phyloP scores from a whole-genome alignment of 768 basidiomycete genomes.

The Amanita rimosa region DNA sequence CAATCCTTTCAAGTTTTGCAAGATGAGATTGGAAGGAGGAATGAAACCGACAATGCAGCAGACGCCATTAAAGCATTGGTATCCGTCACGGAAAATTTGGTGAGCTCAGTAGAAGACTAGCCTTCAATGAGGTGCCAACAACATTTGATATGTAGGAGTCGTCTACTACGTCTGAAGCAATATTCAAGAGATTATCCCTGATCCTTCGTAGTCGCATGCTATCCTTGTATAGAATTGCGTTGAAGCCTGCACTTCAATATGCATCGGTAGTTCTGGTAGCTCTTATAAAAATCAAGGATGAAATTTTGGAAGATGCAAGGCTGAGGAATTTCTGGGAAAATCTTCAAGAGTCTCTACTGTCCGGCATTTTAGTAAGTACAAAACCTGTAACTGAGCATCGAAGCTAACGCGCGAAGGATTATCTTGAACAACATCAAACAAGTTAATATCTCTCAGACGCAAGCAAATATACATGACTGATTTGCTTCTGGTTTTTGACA shows the following conservation, averaged over 20 bases:
- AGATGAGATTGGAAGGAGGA: background rate
- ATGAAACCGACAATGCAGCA: background rate
- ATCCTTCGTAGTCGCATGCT: slow-evolving; percentile 31
- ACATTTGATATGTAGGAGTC: slow-evolving; percentile 20
- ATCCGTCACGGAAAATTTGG: background rate
- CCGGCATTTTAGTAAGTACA: slow-evolving; percentile 36
- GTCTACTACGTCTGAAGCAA: slow-evolving; percentile 22
- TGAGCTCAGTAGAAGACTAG: background rate
- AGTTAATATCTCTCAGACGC: slow-evolving; percentile 10
- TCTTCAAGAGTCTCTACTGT: slow-evolving; percentile 33
- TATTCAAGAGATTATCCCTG: slow-evolving; percentile 24
- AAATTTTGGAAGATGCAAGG: slow-evolving; percentile 11
- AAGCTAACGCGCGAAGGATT: slow-evolving; percentile 17
- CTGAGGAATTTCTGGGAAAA: slow-evolving; percentile 29
- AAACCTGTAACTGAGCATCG: slow-evolving; percentile 10
- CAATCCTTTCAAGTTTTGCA: background rate
- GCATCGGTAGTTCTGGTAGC: slow-evolving; percentile 26
- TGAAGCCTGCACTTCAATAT: slow-evolving; percentile 27
- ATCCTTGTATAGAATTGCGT: slow-evolving; percentile 31
- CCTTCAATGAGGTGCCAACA: background rate
- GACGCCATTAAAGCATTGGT: background rate
- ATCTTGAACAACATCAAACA: slow-evolving; percentile 19
- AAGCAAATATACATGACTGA: slow-evolving; percentile 12
- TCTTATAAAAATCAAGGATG: slow-evolving; percentile 28
- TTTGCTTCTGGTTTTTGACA: slow-evolving; percentile 17